These are phyloP conservation scores for Monascus ruber DNA, from an alignment of 2,329 filamentous ascomycete species.

Conservation along the genomic window DNA sequence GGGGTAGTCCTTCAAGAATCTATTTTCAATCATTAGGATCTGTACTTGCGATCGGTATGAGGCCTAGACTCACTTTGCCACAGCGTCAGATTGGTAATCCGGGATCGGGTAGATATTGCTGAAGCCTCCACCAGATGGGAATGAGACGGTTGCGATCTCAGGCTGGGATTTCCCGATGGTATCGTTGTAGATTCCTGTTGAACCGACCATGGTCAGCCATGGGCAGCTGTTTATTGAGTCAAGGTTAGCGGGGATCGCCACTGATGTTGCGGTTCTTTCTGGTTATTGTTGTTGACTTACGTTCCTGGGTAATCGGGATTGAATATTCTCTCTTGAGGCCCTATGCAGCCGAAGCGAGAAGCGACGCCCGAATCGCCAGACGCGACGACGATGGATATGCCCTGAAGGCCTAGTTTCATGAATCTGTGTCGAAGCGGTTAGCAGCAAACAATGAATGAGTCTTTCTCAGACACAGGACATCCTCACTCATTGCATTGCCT, in stretches of 20 bases:
- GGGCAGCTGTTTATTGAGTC: conserved; percentile 32
- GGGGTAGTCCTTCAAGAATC: not conserved
- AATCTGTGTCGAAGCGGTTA: conserved; percentile 14
- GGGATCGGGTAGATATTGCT: conserved; percentile 36
- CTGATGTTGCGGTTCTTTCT: not conserved
- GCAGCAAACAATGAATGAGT: not conserved
- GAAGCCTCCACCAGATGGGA: conserved; percentile 36
- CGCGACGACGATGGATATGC: conserved; percentile 19
- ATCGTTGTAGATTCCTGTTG: conserved; percentile 18
- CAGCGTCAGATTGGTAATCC: conserved; percentile 30
- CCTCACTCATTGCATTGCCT: conserved; percentile 30
- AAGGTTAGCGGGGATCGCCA: not conserved
- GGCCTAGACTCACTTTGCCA: conserved; percentile 31
- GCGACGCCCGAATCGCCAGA: conserved; percentile 22
- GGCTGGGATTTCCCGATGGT: conserved; percentile 21
- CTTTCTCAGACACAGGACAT: not conserved
- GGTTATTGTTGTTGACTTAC: not conserved
- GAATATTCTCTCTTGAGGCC: conserved; percentile 33
- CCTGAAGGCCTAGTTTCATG: conserved; percentile 39
- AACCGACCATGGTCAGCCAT: conserved; percentile 40
- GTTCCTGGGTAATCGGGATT: conserved; percentile 34
- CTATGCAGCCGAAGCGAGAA: conserved; percentile 26
- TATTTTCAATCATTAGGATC: not conserved
- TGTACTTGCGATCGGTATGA: conserved; percentile 4
- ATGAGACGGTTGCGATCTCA: conserved; percentile 18